These are phyloP conservation scores for Aspergillus clavatus DNA, from an alignment of 2,329 filamentous ascomycete genomes.

Conservation along the genomic window DNA sequence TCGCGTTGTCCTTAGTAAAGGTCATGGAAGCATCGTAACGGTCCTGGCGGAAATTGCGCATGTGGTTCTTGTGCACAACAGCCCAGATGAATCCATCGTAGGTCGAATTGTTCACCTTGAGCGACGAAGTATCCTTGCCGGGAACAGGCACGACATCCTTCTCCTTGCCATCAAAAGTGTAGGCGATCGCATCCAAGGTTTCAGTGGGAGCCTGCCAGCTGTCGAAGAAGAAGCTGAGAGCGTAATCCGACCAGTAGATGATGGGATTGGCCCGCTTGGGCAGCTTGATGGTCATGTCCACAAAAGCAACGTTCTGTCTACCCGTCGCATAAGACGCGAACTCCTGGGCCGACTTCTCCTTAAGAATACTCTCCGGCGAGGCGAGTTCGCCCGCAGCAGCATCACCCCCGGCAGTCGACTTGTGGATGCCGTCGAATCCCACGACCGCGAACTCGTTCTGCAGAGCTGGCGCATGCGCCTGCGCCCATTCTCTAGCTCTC, in stretches of 20 bases:
- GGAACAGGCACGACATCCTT: conserved; percentile 64
- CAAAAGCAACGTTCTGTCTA: conserved; percentile 84
- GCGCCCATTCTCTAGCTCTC: conserved; percentile 76
- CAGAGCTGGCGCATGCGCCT: conserved; percentile 66
- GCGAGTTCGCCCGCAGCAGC: conserved; percentile 35
- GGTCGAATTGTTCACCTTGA: conserved; percentile 50
- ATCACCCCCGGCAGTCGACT: conserved; percentile 43
- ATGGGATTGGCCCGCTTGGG: conserved; percentile 84
- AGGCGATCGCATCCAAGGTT: conserved; percentile 68
- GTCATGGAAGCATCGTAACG: conserved; percentile 94
- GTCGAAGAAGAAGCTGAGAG: conserved; percentile 74
- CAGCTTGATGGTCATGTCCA: conserved; percentile 77
- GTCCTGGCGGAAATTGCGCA: conserved; percentile 85
- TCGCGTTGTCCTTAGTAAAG: conserved; percentile 84
- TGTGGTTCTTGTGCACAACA: conserved; percentile 88
- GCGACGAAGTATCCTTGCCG: conserved; percentile 57
- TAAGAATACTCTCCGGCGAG: conserved; percentile 61
- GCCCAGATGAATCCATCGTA: conserved; percentile 95
- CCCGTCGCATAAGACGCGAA: conserved; percentile 85
- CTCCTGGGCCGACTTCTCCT: conserved; percentile 83
- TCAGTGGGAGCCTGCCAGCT: conserved; percentile 66
- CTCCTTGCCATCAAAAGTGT: conserved; percentile 92
- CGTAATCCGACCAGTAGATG: conserved; percentile 60
- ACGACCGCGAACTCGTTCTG: conserved; percentile 80
- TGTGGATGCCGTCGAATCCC: conserved; percentile 63